Conservation (phyloP, 1,284 basidiomycete genomes). For the Rhodofomes roseus region DNA sequence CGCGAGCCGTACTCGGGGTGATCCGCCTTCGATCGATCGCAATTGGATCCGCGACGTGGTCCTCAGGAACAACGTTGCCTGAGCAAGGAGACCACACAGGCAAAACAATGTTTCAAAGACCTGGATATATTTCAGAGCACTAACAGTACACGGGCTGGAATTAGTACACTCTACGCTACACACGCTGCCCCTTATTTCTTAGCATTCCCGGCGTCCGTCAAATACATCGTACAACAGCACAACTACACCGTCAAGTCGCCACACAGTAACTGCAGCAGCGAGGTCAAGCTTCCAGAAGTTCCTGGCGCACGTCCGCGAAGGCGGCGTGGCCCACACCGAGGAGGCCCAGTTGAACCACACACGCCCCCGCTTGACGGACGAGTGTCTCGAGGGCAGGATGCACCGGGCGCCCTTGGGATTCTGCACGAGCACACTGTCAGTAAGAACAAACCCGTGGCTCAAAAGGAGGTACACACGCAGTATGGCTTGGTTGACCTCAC, state of each 20-base stretch:
- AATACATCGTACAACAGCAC: not conserved
- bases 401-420: slow-evolving; percentile 71
- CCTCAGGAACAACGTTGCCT: no score
- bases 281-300: slow-evolving; percentile 46
- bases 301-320: slow-evolving; percentile 72
- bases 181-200: not conserved
- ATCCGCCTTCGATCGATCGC: no score
- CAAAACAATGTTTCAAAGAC: no score
- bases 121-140: not conserved
- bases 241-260: not conserved
- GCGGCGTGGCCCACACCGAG: slow-evolving; percentile 71
- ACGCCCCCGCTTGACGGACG: slow-evolving; percentile 68
- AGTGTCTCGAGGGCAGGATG: slow-evolving; percentile 70
- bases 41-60: no score
- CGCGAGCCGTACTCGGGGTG: no score
- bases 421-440: slow-evolving; percentile 33
- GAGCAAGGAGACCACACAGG: no score
- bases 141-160: not conserved
- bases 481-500: slow-evolving; percentile 77
- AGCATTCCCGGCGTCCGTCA: not conserved
- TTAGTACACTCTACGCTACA: not conserved
- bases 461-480: slow-evolving; percentile 50
- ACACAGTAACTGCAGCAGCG: not conserved
- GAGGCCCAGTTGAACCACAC: slow-evolving; percentile 63
- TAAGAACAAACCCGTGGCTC: slow-evolving; percentile 2